Conservation (phyloP, 345 rosid genomes). For the Citrus unshiu region DNA sequence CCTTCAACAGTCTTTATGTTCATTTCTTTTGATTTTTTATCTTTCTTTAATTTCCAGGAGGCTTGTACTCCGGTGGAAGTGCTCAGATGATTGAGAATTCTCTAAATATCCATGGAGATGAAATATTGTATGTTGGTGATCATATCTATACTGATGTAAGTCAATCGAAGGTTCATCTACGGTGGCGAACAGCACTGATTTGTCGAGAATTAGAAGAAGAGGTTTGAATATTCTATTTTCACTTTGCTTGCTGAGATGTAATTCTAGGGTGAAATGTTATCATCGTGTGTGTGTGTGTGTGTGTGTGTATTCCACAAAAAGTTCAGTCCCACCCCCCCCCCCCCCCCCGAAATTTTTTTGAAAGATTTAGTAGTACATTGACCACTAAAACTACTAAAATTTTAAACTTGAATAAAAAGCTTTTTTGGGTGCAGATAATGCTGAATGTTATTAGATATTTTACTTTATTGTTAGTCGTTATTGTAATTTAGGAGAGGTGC, state of each 20-base stretch:
- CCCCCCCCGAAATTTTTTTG: fast-evolving
- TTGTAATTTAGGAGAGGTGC: neutral
- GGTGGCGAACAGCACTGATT: slow-evolving; percentile 93
- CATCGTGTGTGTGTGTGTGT: neutral
- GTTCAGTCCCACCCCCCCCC: too few species aligned
- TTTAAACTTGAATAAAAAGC: neutral
- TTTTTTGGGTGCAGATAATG: neutral
- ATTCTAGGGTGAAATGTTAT: neutral
- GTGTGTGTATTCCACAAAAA: neutral
- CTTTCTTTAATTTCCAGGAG: slow-evolving; percentile 45
- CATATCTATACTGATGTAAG: slow-evolving; percentile 98
- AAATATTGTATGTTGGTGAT: slow-evolving; percentile 89
- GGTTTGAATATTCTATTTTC: slow-evolving; percentile 36
- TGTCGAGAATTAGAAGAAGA: slow-evolving; percentile 96
- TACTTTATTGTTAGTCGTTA: neutral
- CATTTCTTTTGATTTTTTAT: neutral
- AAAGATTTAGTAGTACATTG: neutral
- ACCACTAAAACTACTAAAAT: neutral
- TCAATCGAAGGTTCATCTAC: slow-evolving; percentile 83
- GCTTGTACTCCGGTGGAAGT: slow-evolving; percentile 93
- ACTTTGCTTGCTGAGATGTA: neutral
- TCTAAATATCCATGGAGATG: slow-evolving; percentile 86
- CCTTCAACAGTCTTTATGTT: neutral
- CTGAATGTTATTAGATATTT: neutral
- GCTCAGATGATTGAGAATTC: slow-evolving; percentile 96